Percentiles rank a stretch among this genome's conserved stretches.
Conservation (phyloP, 2,329 filamentous ascomycete species). For the Zopfia rhizophila region DNA sequence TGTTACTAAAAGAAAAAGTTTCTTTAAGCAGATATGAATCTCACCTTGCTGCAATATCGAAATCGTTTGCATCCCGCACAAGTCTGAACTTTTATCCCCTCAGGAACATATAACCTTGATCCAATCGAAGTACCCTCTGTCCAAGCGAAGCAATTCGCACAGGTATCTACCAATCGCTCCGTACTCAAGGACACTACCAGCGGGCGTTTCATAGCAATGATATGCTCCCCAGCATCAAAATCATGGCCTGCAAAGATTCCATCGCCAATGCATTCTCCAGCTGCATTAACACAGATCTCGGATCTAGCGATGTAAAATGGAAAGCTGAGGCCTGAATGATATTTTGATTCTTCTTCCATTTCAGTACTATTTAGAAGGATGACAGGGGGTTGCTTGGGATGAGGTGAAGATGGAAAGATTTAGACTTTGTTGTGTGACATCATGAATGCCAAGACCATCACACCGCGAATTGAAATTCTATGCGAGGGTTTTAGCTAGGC, state of each 20-base stretch:
- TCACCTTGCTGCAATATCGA: constrained; percentile 69
- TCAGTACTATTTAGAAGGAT: too few species aligned
- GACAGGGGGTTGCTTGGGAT: too few species aligned
- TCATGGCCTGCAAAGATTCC: constrained; percentile 65
- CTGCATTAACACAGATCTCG: constrained; percentile 30
- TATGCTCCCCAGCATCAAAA: constrained; percentile 60
- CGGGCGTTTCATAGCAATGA: constrained; percentile 62
- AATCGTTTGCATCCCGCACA: constrained; percentile 69
- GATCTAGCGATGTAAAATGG: constrained; percentile 37
- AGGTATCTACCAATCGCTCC: constrained; percentile 63
- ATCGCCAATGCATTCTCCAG: constrained; percentile 53
- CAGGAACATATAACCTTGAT: constrained; percentile 44
- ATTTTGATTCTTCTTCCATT: too few species aligned
- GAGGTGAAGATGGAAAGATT: too few species aligned
- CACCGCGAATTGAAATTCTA: too few species aligned
- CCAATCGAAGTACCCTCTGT: constrained; percentile 43
- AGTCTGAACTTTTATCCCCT: constrained; percentile 56
- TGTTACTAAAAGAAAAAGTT: constrained; percentile 10
- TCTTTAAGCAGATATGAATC: too few species aligned
- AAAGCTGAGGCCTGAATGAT: too few species aligned
- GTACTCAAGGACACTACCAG: constrained; percentile 66
- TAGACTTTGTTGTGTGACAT: too few species aligned
- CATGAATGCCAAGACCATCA: too few species aligned
- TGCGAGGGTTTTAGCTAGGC: too few species aligned
- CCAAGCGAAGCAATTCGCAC: constrained; percentile 66